phyloP scores from a whole-genome alignment of 2,329 filamentous ascomycete species.

The Berkeleyomyces rouxiae region DNA sequence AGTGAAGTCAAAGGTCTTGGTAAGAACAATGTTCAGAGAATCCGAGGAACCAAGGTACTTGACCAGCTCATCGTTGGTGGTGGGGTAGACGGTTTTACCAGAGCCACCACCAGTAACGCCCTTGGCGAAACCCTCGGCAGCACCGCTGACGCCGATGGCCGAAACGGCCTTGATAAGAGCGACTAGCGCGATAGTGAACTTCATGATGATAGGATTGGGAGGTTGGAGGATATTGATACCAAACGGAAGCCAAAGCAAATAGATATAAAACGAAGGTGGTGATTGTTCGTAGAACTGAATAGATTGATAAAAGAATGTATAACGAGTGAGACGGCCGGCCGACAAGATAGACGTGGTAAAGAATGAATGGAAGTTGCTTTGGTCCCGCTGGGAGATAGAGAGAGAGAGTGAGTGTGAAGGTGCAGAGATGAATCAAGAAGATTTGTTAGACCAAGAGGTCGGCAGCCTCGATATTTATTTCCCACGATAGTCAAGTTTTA shows the following conservation, averaged over 20 bases:
- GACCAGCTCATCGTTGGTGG: constrained; percentile 37
- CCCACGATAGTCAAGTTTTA: not conserved
- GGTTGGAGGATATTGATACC: not conserved
- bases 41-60: constrained; percentile 38
- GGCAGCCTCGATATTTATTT: not conserved
- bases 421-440: not conserved
- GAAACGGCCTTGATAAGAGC: constrained; percentile 18
- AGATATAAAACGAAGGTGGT: not conserved
- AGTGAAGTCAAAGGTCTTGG: constrained; percentile 39
- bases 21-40: constrained; percentile 40
- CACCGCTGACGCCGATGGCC: constrained; percentile 20
- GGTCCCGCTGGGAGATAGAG: not conserved
- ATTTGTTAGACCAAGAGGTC: too few relatives aligned
- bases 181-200: constrained; percentile 15
- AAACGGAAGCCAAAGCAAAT: not conserved
- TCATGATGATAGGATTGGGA: constrained; percentile 10
- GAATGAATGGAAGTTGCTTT: not conserved
- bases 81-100: constrained; percentile 36
- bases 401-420: not conserved
- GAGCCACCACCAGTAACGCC: constrained; percentile 44
- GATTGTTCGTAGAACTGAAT: not conserved
- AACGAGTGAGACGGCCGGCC: not conserved
- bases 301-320: not conserved
- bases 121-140: constrained; percentile 28
- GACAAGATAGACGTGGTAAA: not conserved